Base-by-base conservation (phyloP, 202 grass and related monocot genomes). In the Panicum virgatum region DNA sequence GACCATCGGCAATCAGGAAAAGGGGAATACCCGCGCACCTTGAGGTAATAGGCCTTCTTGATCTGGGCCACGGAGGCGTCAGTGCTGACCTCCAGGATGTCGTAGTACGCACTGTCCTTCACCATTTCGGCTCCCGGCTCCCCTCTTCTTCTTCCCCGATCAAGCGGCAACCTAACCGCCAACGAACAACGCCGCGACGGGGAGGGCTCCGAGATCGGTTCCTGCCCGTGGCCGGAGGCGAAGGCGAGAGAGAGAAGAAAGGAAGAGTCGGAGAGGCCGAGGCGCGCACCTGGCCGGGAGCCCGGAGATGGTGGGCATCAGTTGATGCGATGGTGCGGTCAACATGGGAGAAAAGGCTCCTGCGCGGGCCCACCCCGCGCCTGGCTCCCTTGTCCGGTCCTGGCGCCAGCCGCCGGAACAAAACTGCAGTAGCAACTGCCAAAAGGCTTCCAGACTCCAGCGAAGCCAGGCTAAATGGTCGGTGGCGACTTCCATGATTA, bases 31-130 rank as follows among this genome's bases (percentile, higher is more conserved):
- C 9, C 76, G 22, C 47, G 61, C 18, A 97, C 94, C 92, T 97
- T 97, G 53, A 94, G 40, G 87, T 97, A 97, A 69, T 97, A 97
- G 2, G 94, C 94, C 84, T 94, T 97, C 92, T 97, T 97, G 81
- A 97, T 97, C 64, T 92, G 78, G 48, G 92, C 81, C 54, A 88
- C 71, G 69, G 94, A 89, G 87, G 94, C 90, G 88, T 88, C 90
- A 5, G 88, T 86, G 88, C 82, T 84, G 56, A 94, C 86, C 74
- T 81, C 90, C 86, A 98, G 79, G 78, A 89, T 81, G 88, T 93
- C 90, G 52, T 98, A 98, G 81, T 93, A 98, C 20, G 62, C 88
- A 40, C 54, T 79, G 18, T 93, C 92, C 82, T 91, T 93, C 88
- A 89, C 90, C 92, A 91, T 79, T 11, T 20, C 26, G 27, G 20